Evolutionary conservation across 345 rosid genomes (phyloP).

Genomic region (Rhodamnia rubescens): DNA sequence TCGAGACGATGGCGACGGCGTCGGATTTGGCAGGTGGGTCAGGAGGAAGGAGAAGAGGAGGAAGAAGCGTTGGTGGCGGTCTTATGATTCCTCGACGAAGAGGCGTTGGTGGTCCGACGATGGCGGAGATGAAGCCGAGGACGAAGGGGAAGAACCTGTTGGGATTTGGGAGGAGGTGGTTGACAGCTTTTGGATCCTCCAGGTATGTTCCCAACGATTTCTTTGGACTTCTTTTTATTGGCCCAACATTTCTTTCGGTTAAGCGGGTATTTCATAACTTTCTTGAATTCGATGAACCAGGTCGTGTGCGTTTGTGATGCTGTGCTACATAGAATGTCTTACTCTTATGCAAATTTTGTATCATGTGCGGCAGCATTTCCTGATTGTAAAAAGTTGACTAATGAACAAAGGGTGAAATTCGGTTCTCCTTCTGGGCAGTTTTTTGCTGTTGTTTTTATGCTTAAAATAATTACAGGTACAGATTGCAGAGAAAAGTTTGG

Average conservation of each 20-base stretch:
- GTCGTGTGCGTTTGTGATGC: neutral
- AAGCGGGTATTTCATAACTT: neutral
- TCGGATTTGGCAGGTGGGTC: neutral
- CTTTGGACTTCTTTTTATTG: neutral
- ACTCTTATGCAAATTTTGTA: neutral
- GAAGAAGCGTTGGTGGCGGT: neutral
- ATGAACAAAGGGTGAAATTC: neutral
- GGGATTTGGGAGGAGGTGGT: slow-evolving; percentile 20
- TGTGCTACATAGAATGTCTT: neutral
- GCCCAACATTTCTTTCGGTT: neutral
- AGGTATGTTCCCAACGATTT: slow-evolving; percentile 12
- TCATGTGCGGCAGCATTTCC: neutral
- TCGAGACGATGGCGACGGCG: neutral
- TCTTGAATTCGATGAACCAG: neutral
- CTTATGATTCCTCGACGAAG: neutral
- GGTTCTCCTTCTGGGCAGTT: neutral
- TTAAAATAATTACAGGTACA: neutral
- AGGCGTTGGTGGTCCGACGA: slow-evolving; percentile 20
- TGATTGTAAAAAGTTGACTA: neutral
- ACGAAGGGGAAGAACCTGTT: slow-evolving; percentile 5
- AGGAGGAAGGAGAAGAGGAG: neutral
- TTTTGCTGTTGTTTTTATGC: neutral
- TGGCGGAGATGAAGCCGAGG: neutral
- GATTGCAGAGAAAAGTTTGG: neutral
- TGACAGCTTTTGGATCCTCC: slow-evolving; percentile 30